These are phyloP conservation scores for Dryas octopetala DNA, from an alignment of 306 rosid genomes.

Conservation along the genomic window DNA sequence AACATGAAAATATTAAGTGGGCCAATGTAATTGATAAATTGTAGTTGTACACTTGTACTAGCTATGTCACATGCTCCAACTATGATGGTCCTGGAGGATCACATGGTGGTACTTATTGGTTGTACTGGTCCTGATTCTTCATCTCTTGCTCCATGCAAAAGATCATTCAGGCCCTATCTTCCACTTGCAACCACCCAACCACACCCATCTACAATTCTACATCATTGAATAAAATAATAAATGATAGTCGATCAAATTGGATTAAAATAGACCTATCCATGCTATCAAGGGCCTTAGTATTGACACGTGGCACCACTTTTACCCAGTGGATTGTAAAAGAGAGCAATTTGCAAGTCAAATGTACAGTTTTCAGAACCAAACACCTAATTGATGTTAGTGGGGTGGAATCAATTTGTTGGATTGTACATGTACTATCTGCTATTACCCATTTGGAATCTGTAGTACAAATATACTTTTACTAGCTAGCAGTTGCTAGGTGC, in stretches of 20 bases:
- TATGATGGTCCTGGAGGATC: conserved; percentile 11
- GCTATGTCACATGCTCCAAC: conserved; percentile 12
- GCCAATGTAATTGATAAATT: background rate
- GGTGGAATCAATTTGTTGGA: background rate
- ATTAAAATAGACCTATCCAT: too few species aligned
- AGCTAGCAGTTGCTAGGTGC: too few species aligned
- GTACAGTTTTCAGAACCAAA: background rate
- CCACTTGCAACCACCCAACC: conserved; percentile 12
- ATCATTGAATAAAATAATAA: background rate
- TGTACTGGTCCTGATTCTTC: background rate
- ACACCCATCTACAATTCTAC: conserved; percentile 8
- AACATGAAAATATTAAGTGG: background rate
- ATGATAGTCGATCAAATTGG: too few species aligned
- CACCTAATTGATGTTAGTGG: background rate
- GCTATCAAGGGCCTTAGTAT: background rate
- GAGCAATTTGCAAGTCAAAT: background rate
- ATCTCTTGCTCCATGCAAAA: background rate
- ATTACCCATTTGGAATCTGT: too few species aligned
- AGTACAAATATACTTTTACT: too few species aligned
- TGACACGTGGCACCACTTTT: background rate
- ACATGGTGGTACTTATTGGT: background rate
- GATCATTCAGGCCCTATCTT: background rate
- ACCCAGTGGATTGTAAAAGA: background rate
- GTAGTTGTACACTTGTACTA: background rate
- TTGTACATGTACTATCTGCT: background rate